Percentiles rank a stretch among this genome's conserved stretches.
Conservation (phyloP, 768 basidiomycete species). For the Russula griseocarnosa region DNA sequence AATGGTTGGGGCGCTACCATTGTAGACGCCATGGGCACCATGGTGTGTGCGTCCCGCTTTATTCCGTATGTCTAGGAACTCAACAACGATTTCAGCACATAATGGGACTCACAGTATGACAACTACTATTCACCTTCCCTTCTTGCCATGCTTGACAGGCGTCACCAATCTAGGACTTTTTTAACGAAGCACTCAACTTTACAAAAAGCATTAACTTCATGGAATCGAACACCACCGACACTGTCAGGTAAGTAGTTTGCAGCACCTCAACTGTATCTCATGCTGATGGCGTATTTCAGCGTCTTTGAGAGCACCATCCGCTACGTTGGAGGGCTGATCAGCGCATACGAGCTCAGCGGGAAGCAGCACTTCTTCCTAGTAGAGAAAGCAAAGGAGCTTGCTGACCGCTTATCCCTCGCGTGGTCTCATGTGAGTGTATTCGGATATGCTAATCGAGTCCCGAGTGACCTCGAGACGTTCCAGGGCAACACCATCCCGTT, state of each 20-base stretch:
- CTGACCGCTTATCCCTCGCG: conserved; percentile 58
- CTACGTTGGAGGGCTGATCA: conserved; percentile 64
- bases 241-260: conserved; percentile 41
- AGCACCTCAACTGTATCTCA: not conserved
- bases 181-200: conserved; percentile 53
- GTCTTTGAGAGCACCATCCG: conserved; percentile 78
- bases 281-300: conserved; percentile 34
- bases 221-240: conserved; percentile 42
- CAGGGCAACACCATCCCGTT: conserved; percentile 42
- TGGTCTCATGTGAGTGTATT: conserved; percentile 50
- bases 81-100: conserved; percentile 49
- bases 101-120: conserved; percentile 51
- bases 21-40: conserved; percentile 57
- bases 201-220: conserved; percentile 53
- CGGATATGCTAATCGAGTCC: not conserved
- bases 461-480: not conserved
- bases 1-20: conserved; percentile 58
- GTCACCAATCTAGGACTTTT: conserved; percentile 44
- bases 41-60: conserved; percentile 38
- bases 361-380: conserved; percentile 48
- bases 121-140: not conserved
- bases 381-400: conserved; percentile 57
- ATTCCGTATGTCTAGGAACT: conserved; percentile 33
- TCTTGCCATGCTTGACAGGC: not conserved
- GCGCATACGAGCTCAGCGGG: conserved; percentile 65